phyloP scores from a whole-genome alignment of 257 asterid genomes.

The Solanum clarkiae region DNA sequence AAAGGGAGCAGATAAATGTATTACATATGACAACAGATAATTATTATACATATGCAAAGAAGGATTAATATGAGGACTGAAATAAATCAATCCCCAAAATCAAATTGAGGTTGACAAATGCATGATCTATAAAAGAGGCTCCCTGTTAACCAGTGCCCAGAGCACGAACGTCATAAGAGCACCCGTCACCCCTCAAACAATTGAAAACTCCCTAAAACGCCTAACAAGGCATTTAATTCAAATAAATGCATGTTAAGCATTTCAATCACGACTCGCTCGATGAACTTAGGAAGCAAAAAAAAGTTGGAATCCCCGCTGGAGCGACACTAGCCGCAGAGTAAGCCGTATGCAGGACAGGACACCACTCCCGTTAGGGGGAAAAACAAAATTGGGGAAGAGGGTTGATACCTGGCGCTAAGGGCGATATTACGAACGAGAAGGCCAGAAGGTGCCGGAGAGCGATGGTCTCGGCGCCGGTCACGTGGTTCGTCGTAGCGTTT shows the following conservation, averaged over 20 bases:
- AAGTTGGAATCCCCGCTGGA: not conserved
- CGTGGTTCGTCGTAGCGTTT: conserved; percentile 77
- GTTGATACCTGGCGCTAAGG: conserved; percentile 54
- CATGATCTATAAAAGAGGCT: not conserved
- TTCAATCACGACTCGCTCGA: not conserved
- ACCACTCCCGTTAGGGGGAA: not conserved
- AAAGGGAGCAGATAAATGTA: not conserved
- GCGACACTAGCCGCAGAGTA: not conserved
- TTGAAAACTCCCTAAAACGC: not conserved
- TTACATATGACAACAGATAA: not conserved
- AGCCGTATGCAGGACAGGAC: not conserved
- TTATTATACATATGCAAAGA: not conserved
- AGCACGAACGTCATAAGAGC: not conserved
- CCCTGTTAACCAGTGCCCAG: not conserved
- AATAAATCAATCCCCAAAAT: not conserved
- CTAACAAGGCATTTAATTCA: not conserved
- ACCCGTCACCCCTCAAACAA: not conserved
- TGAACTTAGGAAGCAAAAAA: not conserved
- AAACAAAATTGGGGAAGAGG: not conserved
- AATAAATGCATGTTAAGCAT: not conserved
- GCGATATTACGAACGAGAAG: conserved; percentile 91
- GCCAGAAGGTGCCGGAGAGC: conserved; percentile 84
- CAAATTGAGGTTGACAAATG: not conserved
- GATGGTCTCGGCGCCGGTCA: conserved; percentile 53
- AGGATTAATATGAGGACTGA: not conserved